Evolutionary conservation across 2,329 filamentous ascomycete genomes (phyloP), one percentile per base, ranked within the genome.

Genomic region (Gnomoniopsis sp.): DNA sequence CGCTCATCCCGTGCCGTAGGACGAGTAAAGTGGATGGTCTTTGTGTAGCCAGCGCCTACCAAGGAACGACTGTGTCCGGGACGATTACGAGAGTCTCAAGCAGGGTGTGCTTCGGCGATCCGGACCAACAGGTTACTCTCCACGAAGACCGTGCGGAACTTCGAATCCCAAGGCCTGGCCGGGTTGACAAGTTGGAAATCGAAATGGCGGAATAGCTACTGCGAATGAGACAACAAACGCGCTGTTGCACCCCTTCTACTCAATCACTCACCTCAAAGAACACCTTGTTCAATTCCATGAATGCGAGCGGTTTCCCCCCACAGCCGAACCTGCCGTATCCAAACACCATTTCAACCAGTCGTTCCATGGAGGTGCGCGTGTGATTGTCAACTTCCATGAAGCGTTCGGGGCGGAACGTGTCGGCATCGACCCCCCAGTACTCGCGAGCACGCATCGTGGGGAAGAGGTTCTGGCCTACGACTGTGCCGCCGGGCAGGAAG

Each of bases 351-450:
- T 74, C 74, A 44, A 72, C 62, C 0, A 67, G 70, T 10, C 65
- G 63, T 41, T 71, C 65, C 67, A 74, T 75, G 12, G 63, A 62
- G 17, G 60, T 62, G 49, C 68, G 65, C 17, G 68, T 66, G 0
- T 66, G 65, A 1, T 57, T 58, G 8, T 79, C 84, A 2, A 80
- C 65, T 3, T 69, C 73, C 41, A 73, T 69, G 84, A 85, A 88
- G 23, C 86, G 77, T 63, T 86, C 84, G 0, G 86, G 85, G 2
- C 78, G 73, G 70, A 87, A 88, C 2, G 77, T 68, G 10, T 86
- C 81, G 1, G 81, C 83, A 63, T 87, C 80, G 0, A 75, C 66
- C 6, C 85, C 85, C 48, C 56, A 64, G 15, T 58, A 15, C 17
- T 48, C 60, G 6, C 21, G 38, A 0, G 47, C 44, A 11, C 62